Evolutionary conservation across 495 filamentous ascomycete species (phyloP).

Genomic region (Xylaria intraflava): DNA sequence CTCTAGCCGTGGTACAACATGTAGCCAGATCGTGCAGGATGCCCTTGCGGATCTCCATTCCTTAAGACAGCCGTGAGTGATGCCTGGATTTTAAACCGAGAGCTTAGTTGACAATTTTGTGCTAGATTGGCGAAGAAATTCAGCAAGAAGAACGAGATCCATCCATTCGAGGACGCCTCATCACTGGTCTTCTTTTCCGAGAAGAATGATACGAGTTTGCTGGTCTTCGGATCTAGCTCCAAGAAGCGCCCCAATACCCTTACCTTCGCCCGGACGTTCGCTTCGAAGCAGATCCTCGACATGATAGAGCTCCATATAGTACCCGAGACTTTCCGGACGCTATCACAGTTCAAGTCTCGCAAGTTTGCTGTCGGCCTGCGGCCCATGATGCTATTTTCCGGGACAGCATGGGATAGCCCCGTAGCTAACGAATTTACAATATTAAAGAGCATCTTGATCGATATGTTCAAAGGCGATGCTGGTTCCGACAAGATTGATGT

Average conservation of each 20-base stretch:
- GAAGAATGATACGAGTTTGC: conserved; percentile 84
- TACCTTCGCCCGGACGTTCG: conserved; percentile 76
- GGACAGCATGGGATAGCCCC: conserved; percentile 73
- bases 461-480: conserved; percentile 69
- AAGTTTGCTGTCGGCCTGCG: conserved; percentile 78
- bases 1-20: conserved; percentile 60
- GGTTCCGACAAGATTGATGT: conserved; percentile 76
- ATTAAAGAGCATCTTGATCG: conserved; percentile 78
- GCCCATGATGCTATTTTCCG: conserved; percentile 81
- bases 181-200: conserved; percentile 87
- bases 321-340: conserved; percentile 52
- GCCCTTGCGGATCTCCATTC: conserved; percentile 75
- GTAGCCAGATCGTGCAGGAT: conserved; percentile 68
- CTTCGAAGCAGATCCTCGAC: conserved; percentile 71
- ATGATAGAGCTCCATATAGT: conserved; percentile 86
- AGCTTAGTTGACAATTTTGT: background rate
- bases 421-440: conserved; percentile 67
- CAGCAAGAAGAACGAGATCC: conserved; percentile 89
- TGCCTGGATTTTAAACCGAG: background rate
- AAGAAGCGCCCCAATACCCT: conserved; percentile 93
- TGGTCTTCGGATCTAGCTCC: conserved; percentile 69
- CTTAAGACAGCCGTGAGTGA: conserved; percentile 58
- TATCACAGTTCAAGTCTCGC: conserved; percentile 73
- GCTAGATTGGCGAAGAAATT: conserved; percentile 65
- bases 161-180: conserved; percentile 84